Evolutionary conservation across 352 stramenopile genomes (phyloP).

Genomic region (Paralagenidium karlingii): DNA sequence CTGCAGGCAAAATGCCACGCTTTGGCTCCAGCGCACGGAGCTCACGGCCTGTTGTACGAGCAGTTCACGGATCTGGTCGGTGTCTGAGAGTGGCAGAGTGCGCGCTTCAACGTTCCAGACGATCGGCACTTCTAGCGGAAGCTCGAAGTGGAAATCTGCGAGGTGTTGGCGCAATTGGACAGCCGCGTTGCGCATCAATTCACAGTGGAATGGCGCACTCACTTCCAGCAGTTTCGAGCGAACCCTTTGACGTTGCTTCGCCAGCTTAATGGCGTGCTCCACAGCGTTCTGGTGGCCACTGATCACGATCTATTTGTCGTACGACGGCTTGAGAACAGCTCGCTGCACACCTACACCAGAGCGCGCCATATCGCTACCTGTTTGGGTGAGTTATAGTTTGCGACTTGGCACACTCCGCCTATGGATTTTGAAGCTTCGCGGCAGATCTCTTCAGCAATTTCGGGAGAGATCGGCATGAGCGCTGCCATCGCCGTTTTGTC

Average conservation of each 20-base stretch:
- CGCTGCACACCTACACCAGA: too few relatives aligned
- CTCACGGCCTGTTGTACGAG: slow-evolving; percentile 48
- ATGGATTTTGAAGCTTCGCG: slow-evolving; percentile 16
- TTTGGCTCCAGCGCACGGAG: slow-evolving; percentile 68
- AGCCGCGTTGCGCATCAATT: slow-evolving; percentile 56
- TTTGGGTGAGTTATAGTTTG: slow-evolving; percentile 84
- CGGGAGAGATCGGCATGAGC: slow-evolving; percentile 42
- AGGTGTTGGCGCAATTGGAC: slow-evolving; percentile 27
- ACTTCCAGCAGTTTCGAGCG: slow-evolving; percentile 63
- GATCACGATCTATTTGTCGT: slow-evolving; percentile 34
- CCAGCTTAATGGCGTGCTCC: slow-evolving; percentile 27
- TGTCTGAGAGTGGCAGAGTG: slow-evolving; percentile 23
- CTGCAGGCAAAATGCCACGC: slow-evolving; percentile 59
- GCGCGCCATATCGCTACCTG: too few relatives aligned
- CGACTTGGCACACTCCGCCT: slow-evolving; percentile 47
- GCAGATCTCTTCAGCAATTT: slow-evolving; percentile 46
- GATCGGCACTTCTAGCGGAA: slow-evolving; percentile 31
- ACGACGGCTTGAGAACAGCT: neutral
- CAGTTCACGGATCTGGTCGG: slow-evolving; percentile 20
- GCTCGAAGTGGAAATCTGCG: too few relatives aligned
- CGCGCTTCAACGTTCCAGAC: slow-evolving; percentile 71
- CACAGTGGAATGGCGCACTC: slow-evolving; percentile 76
- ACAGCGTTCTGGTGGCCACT: slow-evolving; percentile 46
- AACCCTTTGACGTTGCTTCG: slow-evolving; percentile 57
- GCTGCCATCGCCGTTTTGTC: slow-evolving; percentile 66